These are phyloP conservation scores for Isatis lusitanica DNA, from an alignment of 441 rosid species.

Conservation along the genomic window DNA sequence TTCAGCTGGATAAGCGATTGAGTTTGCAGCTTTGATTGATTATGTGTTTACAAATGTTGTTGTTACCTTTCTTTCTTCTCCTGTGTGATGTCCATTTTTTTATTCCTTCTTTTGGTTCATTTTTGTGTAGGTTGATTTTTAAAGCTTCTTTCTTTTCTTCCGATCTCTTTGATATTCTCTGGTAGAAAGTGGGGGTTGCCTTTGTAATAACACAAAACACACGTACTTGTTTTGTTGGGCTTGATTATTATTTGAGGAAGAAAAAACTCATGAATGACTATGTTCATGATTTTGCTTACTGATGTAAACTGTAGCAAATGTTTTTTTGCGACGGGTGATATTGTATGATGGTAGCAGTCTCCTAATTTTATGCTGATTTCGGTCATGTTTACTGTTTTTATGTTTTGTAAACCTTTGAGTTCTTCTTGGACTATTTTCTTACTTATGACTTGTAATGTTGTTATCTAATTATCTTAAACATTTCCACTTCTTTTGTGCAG, in stretches of 20 bases:
- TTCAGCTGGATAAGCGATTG: background rate
- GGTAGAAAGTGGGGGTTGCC: background rate
- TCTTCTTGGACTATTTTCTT: background rate
- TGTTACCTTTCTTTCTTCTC: background rate
- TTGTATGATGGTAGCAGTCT: background rate
- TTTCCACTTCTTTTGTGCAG: constrained; percentile 29
- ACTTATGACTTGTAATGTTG: background rate
- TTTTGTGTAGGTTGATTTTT: background rate
- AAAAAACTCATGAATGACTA: background rate
- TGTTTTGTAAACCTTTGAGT: background rate
- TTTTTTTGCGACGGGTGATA: background rate
- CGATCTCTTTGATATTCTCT: background rate
- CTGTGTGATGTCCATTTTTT: background rate
- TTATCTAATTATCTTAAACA: background rate
- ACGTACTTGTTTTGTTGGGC: background rate
- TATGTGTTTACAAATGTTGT: background rate
- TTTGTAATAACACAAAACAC: no score
- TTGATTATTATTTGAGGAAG: background rate
- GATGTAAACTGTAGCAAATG: background rate
- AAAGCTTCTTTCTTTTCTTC: background rate
- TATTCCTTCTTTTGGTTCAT: background rate
- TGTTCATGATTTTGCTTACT: background rate
- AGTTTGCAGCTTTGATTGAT: constrained; percentile 3
- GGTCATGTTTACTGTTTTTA: background rate
- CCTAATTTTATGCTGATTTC: background rate